These are phyloP conservation scores for Apiotrichum domesticum DNA, from an alignment of 1,284 basidiomycete species.

Conservation along the genomic window DNA sequence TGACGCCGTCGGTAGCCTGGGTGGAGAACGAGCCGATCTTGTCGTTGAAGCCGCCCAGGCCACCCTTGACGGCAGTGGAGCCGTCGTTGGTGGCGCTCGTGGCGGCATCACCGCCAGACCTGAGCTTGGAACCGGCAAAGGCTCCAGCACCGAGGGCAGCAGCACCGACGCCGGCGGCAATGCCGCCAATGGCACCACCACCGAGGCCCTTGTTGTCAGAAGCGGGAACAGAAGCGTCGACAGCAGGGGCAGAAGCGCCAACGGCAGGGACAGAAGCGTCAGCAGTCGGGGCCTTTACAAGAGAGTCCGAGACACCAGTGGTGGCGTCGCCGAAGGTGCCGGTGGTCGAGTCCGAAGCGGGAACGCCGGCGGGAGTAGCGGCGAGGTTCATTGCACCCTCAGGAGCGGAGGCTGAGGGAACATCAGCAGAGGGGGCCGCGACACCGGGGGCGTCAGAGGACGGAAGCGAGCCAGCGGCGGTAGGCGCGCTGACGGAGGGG, in stretches of 20 bases:
- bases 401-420: neutral
- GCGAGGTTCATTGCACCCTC: too few relatives aligned
- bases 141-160: neutral
- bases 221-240: too few relatives aligned
- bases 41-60: neutral
- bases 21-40: neutral
- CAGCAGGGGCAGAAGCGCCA: too few relatives aligned
- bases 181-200: neutral
- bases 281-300: neutral
- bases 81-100: neutral
- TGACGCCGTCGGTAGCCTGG: neutral
- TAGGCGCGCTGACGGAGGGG: too few relatives aligned
- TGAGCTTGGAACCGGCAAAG: neutral
- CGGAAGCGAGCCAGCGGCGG: too few relatives aligned
- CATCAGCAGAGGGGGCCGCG: neutral
- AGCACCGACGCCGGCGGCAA: neutral
- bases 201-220: neutral
- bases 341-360: too few relatives aligned
- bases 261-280: too few relatives aligned
- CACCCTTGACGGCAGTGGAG: too few relatives aligned
- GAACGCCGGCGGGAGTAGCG: neutral
- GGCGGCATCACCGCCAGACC: conserved; percentile 2
- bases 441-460: too few relatives aligned
- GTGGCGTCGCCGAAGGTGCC: too few relatives aligned
- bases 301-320: too few relatives aligned